phyloP scores from a whole-genome alignment of 768 basidiomycete species.

The Kwoniella heveanensis region DNA sequence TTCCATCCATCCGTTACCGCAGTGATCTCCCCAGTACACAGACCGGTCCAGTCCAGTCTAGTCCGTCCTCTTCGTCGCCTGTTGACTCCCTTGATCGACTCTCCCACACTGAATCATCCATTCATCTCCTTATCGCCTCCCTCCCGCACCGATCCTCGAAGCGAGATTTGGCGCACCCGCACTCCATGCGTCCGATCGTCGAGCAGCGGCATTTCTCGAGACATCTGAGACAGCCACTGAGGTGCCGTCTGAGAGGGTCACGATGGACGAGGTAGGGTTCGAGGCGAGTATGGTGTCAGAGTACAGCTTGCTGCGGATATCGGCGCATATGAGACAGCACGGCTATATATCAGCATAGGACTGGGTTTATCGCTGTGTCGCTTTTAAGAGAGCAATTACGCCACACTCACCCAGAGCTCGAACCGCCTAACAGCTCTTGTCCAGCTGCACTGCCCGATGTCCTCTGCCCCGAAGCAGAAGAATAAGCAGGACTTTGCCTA shows the following conservation, averaged over 20 bases:
- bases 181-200: constrained; percentile 22
- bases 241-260: constrained; percentile 35
- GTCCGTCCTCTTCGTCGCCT: too few relatives aligned
- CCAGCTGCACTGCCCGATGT: not conserved
- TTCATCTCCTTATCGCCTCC: constrained; percentile 11
- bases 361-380: too few relatives aligned
- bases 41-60: too few relatives aligned
- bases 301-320: constrained; percentile 70
- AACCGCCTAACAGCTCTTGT: constrained; percentile 20
- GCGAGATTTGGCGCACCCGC: constrained; percentile 7
- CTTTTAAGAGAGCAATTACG: not conserved
- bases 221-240: not conserved
- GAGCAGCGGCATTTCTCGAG: not conserved
- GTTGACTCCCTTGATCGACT: too few relatives aligned
- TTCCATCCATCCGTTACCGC: too few relatives aligned
- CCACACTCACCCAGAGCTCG: constrained; percentile 24
- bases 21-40: too few relatives aligned
- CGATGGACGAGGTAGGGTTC: constrained; percentile 35
- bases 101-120: too few relatives aligned
- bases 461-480: not conserved
- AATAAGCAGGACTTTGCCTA: constrained; percentile 52
- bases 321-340: not conserved
- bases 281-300: constrained; percentile 69
- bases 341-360: too few relatives aligned
- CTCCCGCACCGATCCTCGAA: constrained; percentile 6